Evolutionary conservation across 192 early-diverging fungal species (phyloP), one percentile per base, ranked within the genome.

Genomic region (Fimicolochytrium jonesii): DNA sequence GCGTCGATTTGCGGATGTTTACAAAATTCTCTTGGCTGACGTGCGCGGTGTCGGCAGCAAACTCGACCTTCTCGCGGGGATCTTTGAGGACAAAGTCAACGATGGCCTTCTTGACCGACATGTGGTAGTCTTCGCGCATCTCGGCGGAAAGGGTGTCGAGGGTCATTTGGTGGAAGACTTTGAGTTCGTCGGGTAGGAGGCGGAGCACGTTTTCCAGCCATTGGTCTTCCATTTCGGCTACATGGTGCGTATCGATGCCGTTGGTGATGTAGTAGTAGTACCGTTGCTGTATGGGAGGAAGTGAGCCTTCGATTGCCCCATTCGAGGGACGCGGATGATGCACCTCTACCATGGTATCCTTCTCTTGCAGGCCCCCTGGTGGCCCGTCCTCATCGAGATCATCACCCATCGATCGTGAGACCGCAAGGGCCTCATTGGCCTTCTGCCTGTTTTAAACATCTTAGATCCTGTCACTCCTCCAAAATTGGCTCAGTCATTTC

Each of bases 261-360:
- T 85, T 85, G 6, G 78, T 72, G 28, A 85, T 82, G 66, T 84
- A 85, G 67, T 84, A 85, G 60, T 85, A 83, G 67, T 85, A 85
- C 28, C 81, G 71, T 79, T 85, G 83, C 83, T 84, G 53, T 17
- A 33, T 15, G 10, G 18, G 48, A 18, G 6, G 46, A 48, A 56
- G 4, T 7, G 45, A 15, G 6, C 6, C 45, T 23, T 7, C 4
- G 11, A 6, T 25, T 6, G 4, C 18, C 18, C 13, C 23, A 17
- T 23, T 44, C 43, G 18, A 44, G 18, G 9, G 7, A 7, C 9
- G 50, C 50, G 6, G 30, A 6, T 9, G 10, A 30, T 13, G 50
- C 50, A 1, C 5, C 35, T 37, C 0, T 52, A 77, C 74, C 74
- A 76, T 74, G 20, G 67, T 60, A 60, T 76, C 74, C 53, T 74